Conservation (phyloP, 2,329 filamentous ascomycete genomes). For the Penicillium sp. region DNA sequence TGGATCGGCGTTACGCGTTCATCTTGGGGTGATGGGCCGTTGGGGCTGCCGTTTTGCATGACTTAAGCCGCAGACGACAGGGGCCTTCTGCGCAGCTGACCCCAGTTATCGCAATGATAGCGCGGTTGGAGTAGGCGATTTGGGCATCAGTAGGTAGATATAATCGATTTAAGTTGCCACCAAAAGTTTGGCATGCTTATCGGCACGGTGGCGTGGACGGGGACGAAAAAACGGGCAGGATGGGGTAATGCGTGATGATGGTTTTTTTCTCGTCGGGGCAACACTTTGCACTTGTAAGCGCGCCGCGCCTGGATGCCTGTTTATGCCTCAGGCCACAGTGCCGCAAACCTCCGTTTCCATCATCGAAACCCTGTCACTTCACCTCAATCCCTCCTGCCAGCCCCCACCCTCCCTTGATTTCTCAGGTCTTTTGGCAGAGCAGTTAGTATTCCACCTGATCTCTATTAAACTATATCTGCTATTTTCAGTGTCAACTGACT, state of each 20-base stretch:
- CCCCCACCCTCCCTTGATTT: conserved; percentile 14
- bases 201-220: conserved; percentile 40
- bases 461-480: neutral
- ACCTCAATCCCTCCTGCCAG: conserved; percentile 19
- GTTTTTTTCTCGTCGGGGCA: conserved; percentile 41
- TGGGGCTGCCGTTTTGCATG: conserved; percentile 46
- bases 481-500: conserved; percentile 5
- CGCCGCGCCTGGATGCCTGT: conserved; percentile 20
- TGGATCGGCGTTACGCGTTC: conserved; percentile 34
- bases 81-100: conserved; percentile 40
- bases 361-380: conserved; percentile 23
- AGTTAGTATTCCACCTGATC: conserved; percentile 17
- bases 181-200: conserved; percentile 45
- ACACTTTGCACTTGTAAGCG: conserved; percentile 29
- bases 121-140: conserved; percentile 32
- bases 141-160: conserved; percentile 41
- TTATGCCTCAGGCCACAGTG: conserved; percentile 14
- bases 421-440: conserved; percentile 24
- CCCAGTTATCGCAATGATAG: conserved; percentile 45
- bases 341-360: conserved; percentile 31
- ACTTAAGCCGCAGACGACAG: conserved; percentile 42
- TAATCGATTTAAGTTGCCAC: conserved; percentile 30
- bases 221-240: conserved; percentile 30
- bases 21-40: conserved; percentile 40
- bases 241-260: conserved; percentile 36